Percentiles rank a stretch among this genome's conserved stretches.
phyloP scores from a whole-genome alignment of 2,329 filamentous ascomycete species.

The Aureobasidium sp. region DNA sequence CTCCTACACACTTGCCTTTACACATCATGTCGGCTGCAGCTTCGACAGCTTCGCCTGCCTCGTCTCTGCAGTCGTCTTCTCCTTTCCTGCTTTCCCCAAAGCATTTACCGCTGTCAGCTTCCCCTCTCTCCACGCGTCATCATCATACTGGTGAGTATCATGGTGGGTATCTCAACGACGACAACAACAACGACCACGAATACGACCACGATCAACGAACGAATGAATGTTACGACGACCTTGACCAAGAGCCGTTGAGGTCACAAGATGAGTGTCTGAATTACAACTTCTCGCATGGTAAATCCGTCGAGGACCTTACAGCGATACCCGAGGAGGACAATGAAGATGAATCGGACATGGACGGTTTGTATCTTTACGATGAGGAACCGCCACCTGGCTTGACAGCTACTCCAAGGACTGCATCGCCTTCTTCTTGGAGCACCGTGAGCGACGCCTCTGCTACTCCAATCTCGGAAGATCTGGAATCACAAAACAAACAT shows the following conservation, averaged over 20 bases:
- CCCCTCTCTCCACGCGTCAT: slow-evolving; percentile 6
- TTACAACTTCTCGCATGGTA: background rate
- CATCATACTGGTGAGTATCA: slow-evolving; percentile 40
- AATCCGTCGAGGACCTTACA: background rate
- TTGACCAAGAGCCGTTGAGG: background rate
- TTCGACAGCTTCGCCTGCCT: slow-evolving; percentile 13
- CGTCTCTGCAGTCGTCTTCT: slow-evolving; percentile 28
- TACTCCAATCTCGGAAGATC: slow-evolving; percentile 12
- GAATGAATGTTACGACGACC: background rate
- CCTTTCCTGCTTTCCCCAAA: slow-evolving; percentile 34
- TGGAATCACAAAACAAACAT: slow-evolving; percentile 25
- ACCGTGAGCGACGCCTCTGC: slow-evolving; percentile 20
- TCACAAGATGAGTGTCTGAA: background rate
- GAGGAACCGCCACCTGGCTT: slow-evolving; percentile 34
- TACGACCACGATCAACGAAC: slow-evolving; percentile 14
- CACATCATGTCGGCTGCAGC: background rate
- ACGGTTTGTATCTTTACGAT: slow-evolving; percentile 34
- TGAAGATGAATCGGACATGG: slow-evolving; percentile 22
- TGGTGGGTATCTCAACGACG: slow-evolving; percentile 10
- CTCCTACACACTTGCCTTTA: slow-evolving; percentile 27
- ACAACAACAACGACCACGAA: slow-evolving; percentile 12
- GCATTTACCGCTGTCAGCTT: slow-evolving; percentile 26
- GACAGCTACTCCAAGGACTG: slow-evolving; percentile 12
- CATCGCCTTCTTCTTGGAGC: slow-evolving; percentile 29
- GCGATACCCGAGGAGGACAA: background rate